Evolutionary conservation across 257 asterid genomes (phyloP).

Genomic region (Solanum etuberosum): DNA sequence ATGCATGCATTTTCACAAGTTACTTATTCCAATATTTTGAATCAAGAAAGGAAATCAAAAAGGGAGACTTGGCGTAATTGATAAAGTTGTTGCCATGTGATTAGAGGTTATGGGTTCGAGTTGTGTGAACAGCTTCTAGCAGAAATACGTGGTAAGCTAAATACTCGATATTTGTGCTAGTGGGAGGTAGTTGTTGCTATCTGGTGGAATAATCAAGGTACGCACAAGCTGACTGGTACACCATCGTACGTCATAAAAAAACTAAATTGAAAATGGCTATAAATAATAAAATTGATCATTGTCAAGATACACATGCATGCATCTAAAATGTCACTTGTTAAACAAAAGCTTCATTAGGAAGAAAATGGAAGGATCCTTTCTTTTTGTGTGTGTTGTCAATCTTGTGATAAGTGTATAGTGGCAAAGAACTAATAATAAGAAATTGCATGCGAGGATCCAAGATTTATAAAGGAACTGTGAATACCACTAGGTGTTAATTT

Average conservation of each 20-base stretch:
- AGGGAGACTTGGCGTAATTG: neutral
- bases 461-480: neutral
- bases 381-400: neutral
- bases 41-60: neutral
- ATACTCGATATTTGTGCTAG: neutral
- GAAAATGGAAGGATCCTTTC: neutral
- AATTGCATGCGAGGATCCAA: neutral
- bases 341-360: neutral
- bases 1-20: neutral
- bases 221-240: accelerated
- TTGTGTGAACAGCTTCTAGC: neutral
- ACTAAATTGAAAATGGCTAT: neutral
- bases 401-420: neutral
- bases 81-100: neutral
- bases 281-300: neutral
- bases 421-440: neutral
- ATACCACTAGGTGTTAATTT: neutral
- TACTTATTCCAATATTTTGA: neutral
- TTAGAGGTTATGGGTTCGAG: neutral
- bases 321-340: neutral
- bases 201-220: neutral
- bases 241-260: neutral
- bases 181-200: neutral
- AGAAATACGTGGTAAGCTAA: neutral
- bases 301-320: neutral